Evolutionary conservation across 2,329 filamentous ascomycete genomes (phyloP).

Genomic region (Seiridium unicorne): DNA sequence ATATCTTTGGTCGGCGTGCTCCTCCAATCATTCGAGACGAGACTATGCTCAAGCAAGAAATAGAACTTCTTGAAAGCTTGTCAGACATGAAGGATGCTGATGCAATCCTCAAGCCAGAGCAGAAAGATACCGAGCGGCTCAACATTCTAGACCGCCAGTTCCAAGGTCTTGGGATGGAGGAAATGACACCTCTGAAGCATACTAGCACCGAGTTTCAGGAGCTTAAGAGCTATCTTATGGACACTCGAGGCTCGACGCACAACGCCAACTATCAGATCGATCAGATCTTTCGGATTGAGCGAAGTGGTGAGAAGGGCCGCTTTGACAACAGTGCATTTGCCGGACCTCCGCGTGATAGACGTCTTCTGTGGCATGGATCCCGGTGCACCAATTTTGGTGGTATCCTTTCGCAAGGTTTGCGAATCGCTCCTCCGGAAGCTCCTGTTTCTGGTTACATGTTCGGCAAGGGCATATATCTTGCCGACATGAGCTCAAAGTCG

Average conservation of each 20-base stretch:
- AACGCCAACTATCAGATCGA: constrained; percentile 57
- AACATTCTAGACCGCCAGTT: constrained; percentile 73
- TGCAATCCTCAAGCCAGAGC: constrained; percentile 70
- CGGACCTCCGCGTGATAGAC: constrained; percentile 56
- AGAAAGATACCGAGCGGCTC: constrained; percentile 47
- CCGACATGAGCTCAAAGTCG: constrained; percentile 81
- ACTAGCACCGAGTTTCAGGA: constrained; percentile 61
- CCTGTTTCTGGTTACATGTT: constrained; percentile 84
- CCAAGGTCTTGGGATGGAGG: constrained; percentile 66
- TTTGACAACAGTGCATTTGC: constrained; percentile 59
- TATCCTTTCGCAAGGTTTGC: constrained; percentile 82
- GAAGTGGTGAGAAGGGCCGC: constrained; percentile 67
- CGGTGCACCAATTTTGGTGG: constrained; percentile 82
- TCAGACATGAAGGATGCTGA: constrained; percentile 83
- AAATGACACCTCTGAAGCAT: constrained; percentile 69
- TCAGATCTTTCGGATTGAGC: constrained; percentile 81
- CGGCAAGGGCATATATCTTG: constrained; percentile 85
- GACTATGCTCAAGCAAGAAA: constrained; percentile 66
- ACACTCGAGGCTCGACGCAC: constrained; percentile 69
- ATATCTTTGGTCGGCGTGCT: constrained; percentile 66
- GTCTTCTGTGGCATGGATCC: constrained; percentile 86
- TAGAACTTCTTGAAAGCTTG: constrained; percentile 77
- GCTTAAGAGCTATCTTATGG: constrained; percentile 64
- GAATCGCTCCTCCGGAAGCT: constrained; percentile 85
- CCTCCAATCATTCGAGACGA: constrained; percentile 65